phyloP scores from a whole-genome alignment of 495 filamentous ascomycete species.

The Hypoxylon fuscum region DNA sequence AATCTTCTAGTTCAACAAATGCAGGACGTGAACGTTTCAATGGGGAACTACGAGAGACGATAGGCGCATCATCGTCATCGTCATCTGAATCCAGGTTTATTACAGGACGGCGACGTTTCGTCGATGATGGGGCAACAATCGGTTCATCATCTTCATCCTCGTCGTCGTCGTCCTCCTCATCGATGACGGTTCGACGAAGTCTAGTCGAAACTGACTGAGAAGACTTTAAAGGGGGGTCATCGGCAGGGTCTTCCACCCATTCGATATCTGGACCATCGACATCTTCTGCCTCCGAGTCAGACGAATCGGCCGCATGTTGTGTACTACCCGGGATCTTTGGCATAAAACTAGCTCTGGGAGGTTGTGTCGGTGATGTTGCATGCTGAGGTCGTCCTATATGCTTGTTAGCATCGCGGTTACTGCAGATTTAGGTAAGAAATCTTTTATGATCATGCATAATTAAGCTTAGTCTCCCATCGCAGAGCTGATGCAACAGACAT shows the following conservation, averaged over 20 bases:
- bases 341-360: constrained; percentile 34
- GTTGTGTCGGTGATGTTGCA: background rate
- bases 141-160: constrained; percentile 14
- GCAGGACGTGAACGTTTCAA: constrained; percentile 6
- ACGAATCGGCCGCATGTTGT: constrained; percentile 13
- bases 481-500: background rate
- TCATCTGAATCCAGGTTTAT: constrained; percentile 23
- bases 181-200: constrained; percentile 23
- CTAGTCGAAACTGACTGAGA: constrained; percentile 42
- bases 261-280: constrained; percentile 18
- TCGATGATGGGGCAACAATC: constrained; percentile 11
- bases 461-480: background rate
- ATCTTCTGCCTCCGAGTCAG: constrained; percentile 29
- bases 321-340: constrained; percentile 7
- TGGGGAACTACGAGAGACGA: constrained; percentile 18
- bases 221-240: constrained; percentile 16
- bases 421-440: background rate
- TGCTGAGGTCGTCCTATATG: constrained; percentile 7
- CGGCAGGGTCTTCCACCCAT: constrained; percentile 14
- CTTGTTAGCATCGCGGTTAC: constrained; percentile 4
- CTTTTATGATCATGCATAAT: background rate
- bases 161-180: constrained; percentile 27
- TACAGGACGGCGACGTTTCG: constrained; percentile 25
- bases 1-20: constrained; percentile 33
- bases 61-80: constrained; percentile 41